Conservation (phyloP, 805 yeast genomes). For the Maudiozyma barnettii region DNA sequence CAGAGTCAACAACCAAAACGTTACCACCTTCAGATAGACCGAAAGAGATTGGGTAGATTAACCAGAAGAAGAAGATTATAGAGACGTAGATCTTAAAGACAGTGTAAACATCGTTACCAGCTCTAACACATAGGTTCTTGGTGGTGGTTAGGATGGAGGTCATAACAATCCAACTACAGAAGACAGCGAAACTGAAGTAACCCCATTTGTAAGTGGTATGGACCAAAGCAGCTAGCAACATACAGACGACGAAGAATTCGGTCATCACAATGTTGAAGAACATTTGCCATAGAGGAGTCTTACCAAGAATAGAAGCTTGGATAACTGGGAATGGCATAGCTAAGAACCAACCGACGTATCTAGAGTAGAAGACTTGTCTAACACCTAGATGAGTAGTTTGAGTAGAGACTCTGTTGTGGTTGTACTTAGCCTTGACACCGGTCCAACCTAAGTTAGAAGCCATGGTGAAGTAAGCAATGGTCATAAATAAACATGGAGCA, state of each 20-base stretch:
- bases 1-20: conserved; percentile 48
- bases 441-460: conserved; percentile 56
- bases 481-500: conserved; percentile 36
- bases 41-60: conserved; percentile 28
- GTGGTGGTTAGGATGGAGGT: conserved; percentile 21
- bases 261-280: conserved; percentile 29
- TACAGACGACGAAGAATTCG: conserved; percentile 36
- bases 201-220: conserved; percentile 44
- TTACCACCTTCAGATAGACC: conserved; percentile 51
- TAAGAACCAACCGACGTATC: conserved; percentile 52
- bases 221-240: conserved; percentile 37
- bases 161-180: conserved; percentile 14
- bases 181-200: conserved; percentile 35
- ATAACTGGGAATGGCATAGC: conserved; percentile 39
- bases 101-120: conserved; percentile 16
- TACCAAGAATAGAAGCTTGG: conserved; percentile 21
- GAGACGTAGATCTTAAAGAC: conserved; percentile 11
- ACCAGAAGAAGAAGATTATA: conserved; percentile 34
- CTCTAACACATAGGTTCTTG: conserved; percentile 13
- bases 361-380: conserved; percentile 51
- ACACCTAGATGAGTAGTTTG: conserved; percentile 24
- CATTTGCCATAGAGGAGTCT: conserved; percentile 19
- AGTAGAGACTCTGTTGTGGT: conserved; percentile 34
- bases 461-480: conserved; percentile 44
- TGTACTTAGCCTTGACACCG: conserved; percentile 39